Percentiles rank a stretch among this genome's conserved stretches.
phyloP scores from a whole-genome alignment of 345 rosid genomes.

The Populus pruinosa region DNA sequence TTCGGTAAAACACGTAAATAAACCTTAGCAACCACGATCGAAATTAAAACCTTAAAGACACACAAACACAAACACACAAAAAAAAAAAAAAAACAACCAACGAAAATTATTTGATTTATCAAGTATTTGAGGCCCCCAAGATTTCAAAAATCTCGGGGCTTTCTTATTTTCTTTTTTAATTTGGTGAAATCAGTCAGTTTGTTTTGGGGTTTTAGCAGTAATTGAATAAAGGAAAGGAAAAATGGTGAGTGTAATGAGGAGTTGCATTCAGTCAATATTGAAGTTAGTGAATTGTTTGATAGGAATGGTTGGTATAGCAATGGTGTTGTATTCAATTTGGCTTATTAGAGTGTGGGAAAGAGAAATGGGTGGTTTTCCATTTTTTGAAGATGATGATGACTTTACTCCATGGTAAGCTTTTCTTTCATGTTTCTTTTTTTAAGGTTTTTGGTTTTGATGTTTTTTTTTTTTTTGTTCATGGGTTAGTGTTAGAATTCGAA shows the following conservation, averaged over 20 bases:
- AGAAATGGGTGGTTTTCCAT: constrained; percentile 51
- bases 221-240: background rate
- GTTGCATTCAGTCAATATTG: constrained; percentile 64
- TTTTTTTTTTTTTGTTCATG: constrained; percentile 2
- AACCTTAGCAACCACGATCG: background rate
- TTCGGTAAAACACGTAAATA: background rate
- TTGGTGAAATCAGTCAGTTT: background rate
- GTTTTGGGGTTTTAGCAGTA: background rate
- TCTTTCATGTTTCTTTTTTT: background rate
- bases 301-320: constrained; percentile 84
- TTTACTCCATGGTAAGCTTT: constrained; percentile 63
- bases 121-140: background rate
- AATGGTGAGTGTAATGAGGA: constrained; percentile 53
- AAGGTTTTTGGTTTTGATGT: background rate
- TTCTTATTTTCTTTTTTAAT: background rate
- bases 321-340: constrained; percentile 72
- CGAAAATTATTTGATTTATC: background rate
- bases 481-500: background rate
- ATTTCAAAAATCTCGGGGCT: background rate
- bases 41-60: background rate
- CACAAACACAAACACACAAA: no score
- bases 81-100: background rate
- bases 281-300: constrained; percentile 69
- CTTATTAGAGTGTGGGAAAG: constrained; percentile 69
- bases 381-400: constrained; percentile 30